Evolutionary conservation across 2,329 filamentous ascomycete genomes (phyloP).

Genomic region (Colletotrichum noveboracense): DNA sequence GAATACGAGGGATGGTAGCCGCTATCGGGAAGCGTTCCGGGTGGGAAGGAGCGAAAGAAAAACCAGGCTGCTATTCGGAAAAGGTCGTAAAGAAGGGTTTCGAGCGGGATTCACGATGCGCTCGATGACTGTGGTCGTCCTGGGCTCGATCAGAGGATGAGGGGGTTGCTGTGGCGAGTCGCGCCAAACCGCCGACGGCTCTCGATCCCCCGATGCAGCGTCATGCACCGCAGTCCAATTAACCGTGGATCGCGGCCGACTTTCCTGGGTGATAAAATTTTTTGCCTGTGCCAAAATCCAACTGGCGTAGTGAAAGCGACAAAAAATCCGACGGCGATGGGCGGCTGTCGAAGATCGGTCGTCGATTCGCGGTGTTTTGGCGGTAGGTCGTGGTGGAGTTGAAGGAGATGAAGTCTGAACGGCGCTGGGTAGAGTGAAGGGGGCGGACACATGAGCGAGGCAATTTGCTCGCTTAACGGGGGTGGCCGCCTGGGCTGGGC

Average conservation of each 20-base stretch:
- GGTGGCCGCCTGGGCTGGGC: slow-evolving; percentile 16
- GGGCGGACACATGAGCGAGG: slow-evolving; percentile 23
- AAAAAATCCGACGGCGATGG: slow-evolving; percentile 6
- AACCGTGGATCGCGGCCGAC: slow-evolving; percentile 1
- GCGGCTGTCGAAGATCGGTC: slow-evolving; percentile 14
- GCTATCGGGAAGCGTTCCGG: slow-evolving; percentile 7
- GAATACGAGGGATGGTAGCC: slow-evolving; percentile 4
- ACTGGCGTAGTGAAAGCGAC: slow-evolving; percentile 9
- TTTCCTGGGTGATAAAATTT: not conserved
- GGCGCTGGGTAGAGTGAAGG: slow-evolving; percentile 22
- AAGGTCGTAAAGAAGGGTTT: slow-evolving; percentile 9
- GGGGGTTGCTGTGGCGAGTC: slow-evolving; percentile 37
- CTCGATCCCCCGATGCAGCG: slow-evolving; percentile 36
- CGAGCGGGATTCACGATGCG: slow-evolving; percentile 22
- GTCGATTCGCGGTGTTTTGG: slow-evolving; percentile 18
- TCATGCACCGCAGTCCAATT: slow-evolving; percentile 33
- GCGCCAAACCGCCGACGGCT: slow-evolving; percentile 43
- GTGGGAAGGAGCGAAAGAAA: slow-evolving; percentile 15
- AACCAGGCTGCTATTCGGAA: not conserved
- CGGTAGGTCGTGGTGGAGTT: slow-evolving; percentile 21
- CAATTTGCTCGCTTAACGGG: slow-evolving; percentile 23
- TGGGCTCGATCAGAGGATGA: slow-evolving; percentile 23
- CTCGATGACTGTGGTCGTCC: slow-evolving; percentile 19
- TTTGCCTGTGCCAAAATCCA: slow-evolving; percentile 7
- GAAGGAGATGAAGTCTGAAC: slow-evolving; percentile 24